Base-by-base conservation (phyloP, 2,329 filamentous ascomycete genomes). In the Xylariaceae sp. region DNA sequence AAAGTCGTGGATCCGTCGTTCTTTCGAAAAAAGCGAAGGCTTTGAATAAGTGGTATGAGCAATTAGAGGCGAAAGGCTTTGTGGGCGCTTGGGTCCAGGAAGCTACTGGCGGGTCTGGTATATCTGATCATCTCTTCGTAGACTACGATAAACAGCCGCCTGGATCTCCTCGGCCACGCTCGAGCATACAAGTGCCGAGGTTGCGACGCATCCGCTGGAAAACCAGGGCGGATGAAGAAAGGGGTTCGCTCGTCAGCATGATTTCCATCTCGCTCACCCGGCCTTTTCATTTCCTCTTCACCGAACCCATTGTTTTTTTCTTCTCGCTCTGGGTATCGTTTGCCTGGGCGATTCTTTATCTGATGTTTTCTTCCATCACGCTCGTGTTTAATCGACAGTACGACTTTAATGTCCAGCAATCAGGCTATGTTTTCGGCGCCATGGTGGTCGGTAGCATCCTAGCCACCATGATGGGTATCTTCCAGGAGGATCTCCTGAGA, bases 311-410 rank as follows among this genome's bases (percentile, higher is more conserved):
- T 7, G 87, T 91, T 11, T 90, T 91, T 71, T 90, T 83, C 74
- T 96, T 96, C 74, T 90, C 87, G 0, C 76, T 95, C 0, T 96
- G 91, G 91, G 86, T 91, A 0, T 80, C 89, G 0, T 96, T 96
- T 69, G 86, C 86, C 26, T 96, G 91, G 91, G 90, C 87, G 0
- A 81, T 95, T 0, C 80, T 96, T 0, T 96, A 96, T 69, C 75
- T 96, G 19, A 89, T 87, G 9, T 92, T 96, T 62, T 83, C 83
- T 11, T 87, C 89, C 1, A 82, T 96, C 4, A 89, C 91, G 0
- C 78, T 94, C 3, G 84, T 95, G 29, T 95, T 94, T 70, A 66
- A 74, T 27, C 78, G 75, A 4, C 84, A 82, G 44, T 84, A 92
- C 67, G 72, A 74, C 61, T 92, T 95, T 73, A 79, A 77, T 56